Evolutionary conservation across 2,329 filamentous ascomycete genomes (phyloP).

Genomic region (Colletotrichum incanum): DNA sequence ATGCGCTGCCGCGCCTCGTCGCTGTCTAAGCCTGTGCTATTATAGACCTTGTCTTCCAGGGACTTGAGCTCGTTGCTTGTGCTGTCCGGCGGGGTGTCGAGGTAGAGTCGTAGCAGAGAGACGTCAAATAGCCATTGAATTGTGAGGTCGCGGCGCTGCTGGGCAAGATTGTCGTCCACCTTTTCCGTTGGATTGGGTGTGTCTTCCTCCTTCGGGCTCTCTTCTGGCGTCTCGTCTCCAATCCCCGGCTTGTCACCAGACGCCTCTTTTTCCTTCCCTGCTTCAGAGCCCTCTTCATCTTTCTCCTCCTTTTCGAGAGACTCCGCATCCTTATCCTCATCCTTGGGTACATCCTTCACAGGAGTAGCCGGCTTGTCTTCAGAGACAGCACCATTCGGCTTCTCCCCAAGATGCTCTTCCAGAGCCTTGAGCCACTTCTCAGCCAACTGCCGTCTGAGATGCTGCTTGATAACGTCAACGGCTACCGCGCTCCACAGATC

Average conservation of each 20-base stretch:
- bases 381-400: slow-evolving; percentile 30
- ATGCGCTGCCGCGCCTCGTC: slow-evolving; percentile 69
- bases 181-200: slow-evolving; percentile 34
- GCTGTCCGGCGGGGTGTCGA: slow-evolving; percentile 52
- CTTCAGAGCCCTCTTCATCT: slow-evolving; percentile 24
- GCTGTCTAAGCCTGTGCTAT: slow-evolving; percentile 62
- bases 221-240: slow-evolving; percentile 32
- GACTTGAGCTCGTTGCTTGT: slow-evolving; percentile 55
- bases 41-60: slow-evolving; percentile 63
- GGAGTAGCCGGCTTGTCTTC: slow-evolving; percentile 38
- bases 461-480: slow-evolving; percentile 73
- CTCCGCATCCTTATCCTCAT: slow-evolving; percentile 37
- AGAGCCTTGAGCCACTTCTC: slow-evolving; percentile 64
- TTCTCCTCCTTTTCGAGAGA: slow-evolving; percentile 38
- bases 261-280: slow-evolving; percentile 34
- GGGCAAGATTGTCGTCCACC: slow-evolving; percentile 39
- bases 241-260: slow-evolving; percentile 11
- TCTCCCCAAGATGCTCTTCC: slow-evolving; percentile 45
- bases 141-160: slow-evolving; percentile 62
- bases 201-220: slow-evolving; percentile 22
- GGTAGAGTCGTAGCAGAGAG: slow-evolving; percentile 63
- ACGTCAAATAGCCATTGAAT: slow-evolving; percentile 76
- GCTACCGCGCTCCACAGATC: slow-evolving; percentile 87
- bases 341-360: slow-evolving; percentile 36
- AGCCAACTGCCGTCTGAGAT: slow-evolving; percentile 67